Base-by-base conservation (phyloP, 352 stramenopile genomes). In the Phytophthora ramorum region DNA sequence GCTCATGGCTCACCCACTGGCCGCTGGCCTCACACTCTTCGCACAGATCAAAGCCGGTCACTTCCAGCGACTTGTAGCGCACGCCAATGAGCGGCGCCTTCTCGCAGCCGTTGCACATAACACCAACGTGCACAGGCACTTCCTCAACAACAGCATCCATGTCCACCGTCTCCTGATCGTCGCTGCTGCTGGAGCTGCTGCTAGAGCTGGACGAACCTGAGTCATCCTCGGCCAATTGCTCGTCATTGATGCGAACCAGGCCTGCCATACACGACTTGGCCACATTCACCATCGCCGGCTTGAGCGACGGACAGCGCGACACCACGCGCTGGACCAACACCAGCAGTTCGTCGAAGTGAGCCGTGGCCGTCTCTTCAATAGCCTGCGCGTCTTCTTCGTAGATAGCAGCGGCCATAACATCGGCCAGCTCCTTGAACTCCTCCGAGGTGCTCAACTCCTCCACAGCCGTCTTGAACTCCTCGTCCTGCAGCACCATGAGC, bases 21-120 rank as follows among this genome's bases (percentile, higher is more conserved):
- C 78, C 78, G 26, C 77, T 84, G 13, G 68, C 73, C 58, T 95
- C 85, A 63, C 88, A 96, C 8, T 45, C 64, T 54, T 83, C 73
- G 57, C 87, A 96, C 38, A 97, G 47, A 43, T 97, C 88, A 60
- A 96, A 96, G 65, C 96, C 71, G 2, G 71, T 46, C 7, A 77
- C 69, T 26, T 90, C 74, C n/a, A 87, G 54, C 17, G 82, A 90
- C 76, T 96, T 96, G 84, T 90, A 97, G 44, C 85, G 88, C 5
- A 81, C 67, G 14, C 87, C 87, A 28, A 84, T 45, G 3, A 95
- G 61, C 6, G 84, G 83, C 2, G 26, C 54, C 74, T 82, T 80
- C 19, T 86, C 59, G 57, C 87, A 91, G 17, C 82, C 78, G 46
- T 89, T 66, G n/a, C 82, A 91, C 16, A 76, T 55, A 3, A 91